Percentiles rank a stretch among this genome's conserved stretches.
Evolutionary conservation across 176 grass and related monocot genomes (phyloP).

Genomic region (Hordeum marinum): DNA sequence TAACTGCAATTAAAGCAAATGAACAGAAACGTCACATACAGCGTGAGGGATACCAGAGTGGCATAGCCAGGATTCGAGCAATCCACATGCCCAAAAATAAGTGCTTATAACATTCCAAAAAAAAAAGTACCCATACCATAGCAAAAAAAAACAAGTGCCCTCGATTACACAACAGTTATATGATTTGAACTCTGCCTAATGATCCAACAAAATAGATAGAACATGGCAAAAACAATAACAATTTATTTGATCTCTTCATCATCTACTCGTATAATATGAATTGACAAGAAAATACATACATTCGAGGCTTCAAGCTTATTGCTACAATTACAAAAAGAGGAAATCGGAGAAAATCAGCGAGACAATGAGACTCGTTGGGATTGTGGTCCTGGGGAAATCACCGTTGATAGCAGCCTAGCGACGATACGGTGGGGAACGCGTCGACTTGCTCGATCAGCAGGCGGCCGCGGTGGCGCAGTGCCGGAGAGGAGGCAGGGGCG

Average conservation of each 20-base stretch:
- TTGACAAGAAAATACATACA: not conserved
- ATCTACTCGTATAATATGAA: not conserved
- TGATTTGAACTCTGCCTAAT: not conserved
- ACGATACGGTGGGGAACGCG: not conserved
- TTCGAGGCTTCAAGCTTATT: not conserved
- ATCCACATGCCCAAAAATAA: not conserved
- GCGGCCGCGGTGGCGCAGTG: not conserved
- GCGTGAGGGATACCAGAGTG: not conserved
- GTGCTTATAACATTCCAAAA: not conserved
- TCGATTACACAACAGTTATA: not conserved
- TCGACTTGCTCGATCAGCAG: not conserved
- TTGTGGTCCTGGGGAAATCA: not conserved
- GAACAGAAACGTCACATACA: conserved; percentile 1
- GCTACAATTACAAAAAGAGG: not conserved
- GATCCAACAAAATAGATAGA: not conserved
- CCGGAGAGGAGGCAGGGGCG: not conserved
- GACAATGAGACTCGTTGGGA: conserved; percentile 4
- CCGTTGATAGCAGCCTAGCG: not conserved
- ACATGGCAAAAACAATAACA: not conserved
- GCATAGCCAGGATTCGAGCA: not conserved
- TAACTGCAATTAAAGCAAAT: conserved; percentile 19
- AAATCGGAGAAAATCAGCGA: not conserved
- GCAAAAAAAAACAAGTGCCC: not conserved
- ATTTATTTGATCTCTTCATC: not conserved
- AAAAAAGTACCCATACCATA: not conserved